A percentile compares a stretch with the other conserved stretches of the same genome.
Evolutionary conservation across 371 early-diverging fungal species (phyloP).

Genomic region (Mortierella sp.): DNA sequence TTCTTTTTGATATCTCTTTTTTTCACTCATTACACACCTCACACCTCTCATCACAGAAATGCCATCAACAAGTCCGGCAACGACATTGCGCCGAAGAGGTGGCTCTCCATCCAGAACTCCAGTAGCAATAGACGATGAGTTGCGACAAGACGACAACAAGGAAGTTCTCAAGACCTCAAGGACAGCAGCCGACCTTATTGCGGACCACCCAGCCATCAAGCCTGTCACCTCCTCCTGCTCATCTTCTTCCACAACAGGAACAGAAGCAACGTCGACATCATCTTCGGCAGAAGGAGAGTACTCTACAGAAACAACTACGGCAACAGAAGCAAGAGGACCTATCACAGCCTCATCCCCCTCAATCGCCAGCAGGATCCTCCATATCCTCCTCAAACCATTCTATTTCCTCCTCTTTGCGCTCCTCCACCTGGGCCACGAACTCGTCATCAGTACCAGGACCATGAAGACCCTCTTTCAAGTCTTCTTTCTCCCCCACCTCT

Average conservation of each 20-base stretch:
- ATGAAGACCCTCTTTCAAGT: constrained; percentile 42
- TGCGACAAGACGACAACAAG: not conserved
- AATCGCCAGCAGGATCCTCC: constrained; percentile 16
- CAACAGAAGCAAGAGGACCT: not conserved
- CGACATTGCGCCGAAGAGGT: constrained; percentile 14
- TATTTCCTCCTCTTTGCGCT: constrained; percentile 46
- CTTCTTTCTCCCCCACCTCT: constrained; percentile 43
- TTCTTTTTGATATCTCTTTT: not conserved
- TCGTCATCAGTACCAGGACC: constrained; percentile 31
- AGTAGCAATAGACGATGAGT: not conserved
- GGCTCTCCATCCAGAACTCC: not conserved
- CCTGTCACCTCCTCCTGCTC: not conserved
- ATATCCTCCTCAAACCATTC: constrained; percentile 42
- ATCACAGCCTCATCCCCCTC: constrained; percentile 7
- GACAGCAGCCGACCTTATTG: constrained; percentile 19
- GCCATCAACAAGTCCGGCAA: constrained; percentile 11
- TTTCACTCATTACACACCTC: not conserved
- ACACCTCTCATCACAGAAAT: not conserved
- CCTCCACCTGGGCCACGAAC: constrained; percentile 39
- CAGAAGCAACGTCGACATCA: no score
- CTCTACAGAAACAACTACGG: not conserved
- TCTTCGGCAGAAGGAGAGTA: not conserved
- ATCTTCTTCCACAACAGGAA: not conserved
- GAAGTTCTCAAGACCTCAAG: constrained; percentile 11
- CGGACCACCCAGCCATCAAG: constrained; percentile 30